Evolutionary conservation across 148 eudicot species (phyloP).

Genomic region (Euryodendron excelsum): DNA sequence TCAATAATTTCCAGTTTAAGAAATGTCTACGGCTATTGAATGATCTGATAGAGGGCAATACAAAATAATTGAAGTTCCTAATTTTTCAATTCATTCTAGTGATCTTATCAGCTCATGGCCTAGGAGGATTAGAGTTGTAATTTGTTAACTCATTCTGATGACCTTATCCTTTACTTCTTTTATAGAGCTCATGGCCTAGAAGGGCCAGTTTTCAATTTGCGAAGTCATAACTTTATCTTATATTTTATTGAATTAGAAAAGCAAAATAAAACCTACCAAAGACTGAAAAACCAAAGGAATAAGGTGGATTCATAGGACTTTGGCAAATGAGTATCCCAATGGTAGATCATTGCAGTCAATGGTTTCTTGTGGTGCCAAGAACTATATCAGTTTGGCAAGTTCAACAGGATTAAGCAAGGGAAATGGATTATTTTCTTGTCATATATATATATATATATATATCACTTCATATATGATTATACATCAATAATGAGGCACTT

Average conservation of each 20-base stretch:
- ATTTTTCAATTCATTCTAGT: too few relatives aligned
- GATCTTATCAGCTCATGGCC: too few relatives aligned
- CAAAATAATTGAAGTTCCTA: too few relatives aligned
- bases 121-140: too few relatives aligned
- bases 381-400: neutral
- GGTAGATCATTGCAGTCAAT: neutral
- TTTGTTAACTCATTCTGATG: neutral
- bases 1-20: too few relatives aligned
- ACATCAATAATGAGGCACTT: neutral
- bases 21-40: too few relatives aligned
- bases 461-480: neutral
- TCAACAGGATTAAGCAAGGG: neutral
- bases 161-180: neutral
- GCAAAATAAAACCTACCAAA: neutral
- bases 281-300: neutral
- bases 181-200: neutral
- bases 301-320: neutral
- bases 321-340: neutral
- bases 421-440: neutral
- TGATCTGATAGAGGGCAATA: too few relatives aligned
- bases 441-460: too few relatives aligned
- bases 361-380: neutral
- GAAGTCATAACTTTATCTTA: neutral
- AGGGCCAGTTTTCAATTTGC: constrained; percentile 4
- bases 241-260: neutral